phyloP scores from a whole-genome alignment of 2,329 filamentous ascomycete species.

The Chaetomium strumarium region DNA sequence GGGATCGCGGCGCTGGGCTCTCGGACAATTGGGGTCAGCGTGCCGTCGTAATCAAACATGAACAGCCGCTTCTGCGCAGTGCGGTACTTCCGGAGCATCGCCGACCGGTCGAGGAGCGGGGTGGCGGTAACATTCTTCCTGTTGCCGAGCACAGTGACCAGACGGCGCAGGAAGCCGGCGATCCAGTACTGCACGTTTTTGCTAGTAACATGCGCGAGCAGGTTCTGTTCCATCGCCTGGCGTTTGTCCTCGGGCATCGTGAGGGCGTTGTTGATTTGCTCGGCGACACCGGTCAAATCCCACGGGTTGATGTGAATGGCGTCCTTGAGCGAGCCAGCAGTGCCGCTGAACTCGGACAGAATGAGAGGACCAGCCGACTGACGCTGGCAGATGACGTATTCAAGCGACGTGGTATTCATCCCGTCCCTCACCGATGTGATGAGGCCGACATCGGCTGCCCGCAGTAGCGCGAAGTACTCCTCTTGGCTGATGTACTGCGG shows the following conservation, averaged over 20 bases:
- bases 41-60: conserved; percentile 99
- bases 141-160: conserved; percentile 73
- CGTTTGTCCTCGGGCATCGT: conserved; percentile 66
- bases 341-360: conserved; percentile 93
- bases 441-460: conserved; percentile 82
- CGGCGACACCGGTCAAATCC: conserved; percentile 79
- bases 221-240: conserved; percentile 60
- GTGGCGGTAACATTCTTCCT: conserved; percentile 71
- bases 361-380: conserved; percentile 83
- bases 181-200: conserved; percentile 88
- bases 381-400: conserved; percentile 90
- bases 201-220: conserved; percentile 78
- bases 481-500: conserved; percentile 84
- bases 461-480: conserved; percentile 91
- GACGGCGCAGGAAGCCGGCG: conserved; percentile 67
- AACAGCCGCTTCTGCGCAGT: conserved; percentile 74
- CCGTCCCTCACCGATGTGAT: conserved; percentile 95
- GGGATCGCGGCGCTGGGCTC: conserved; percentile 87
- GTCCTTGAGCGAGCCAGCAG: conserved; percentile 74
- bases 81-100: conserved; percentile 68
- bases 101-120: conserved; percentile 70
- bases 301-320: conserved; percentile 97
- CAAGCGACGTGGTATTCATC: conserved; percentile 95
- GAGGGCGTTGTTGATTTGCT: conserved; percentile 74
- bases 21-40: conserved; percentile 88